phyloP scores from a whole-genome alignment of 2,329 filamentous ascomycete genomes.

The Colletotrichum tofieldiae region DNA sequence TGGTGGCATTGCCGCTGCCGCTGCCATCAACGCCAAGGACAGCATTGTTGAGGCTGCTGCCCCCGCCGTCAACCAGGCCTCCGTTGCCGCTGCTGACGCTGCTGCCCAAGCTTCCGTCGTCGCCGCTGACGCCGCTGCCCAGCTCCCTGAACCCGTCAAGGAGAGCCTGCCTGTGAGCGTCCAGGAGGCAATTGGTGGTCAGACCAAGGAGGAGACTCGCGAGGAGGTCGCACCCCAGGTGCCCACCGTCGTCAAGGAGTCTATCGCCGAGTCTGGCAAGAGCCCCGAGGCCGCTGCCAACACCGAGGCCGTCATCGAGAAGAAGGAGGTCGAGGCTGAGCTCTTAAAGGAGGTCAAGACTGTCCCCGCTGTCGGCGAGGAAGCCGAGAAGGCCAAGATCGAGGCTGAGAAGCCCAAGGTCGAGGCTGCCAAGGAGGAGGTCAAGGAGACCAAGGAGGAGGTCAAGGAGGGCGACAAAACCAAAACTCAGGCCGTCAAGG shows the following conservation, averaged over 20 bases:
- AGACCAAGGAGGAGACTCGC: slow-evolving; percentile 59
- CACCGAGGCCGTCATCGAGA: slow-evolving; percentile 79
- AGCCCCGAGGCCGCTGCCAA: slow-evolving; percentile 81
- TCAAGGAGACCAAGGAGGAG: slow-evolving; percentile 43
- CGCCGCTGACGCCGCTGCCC: slow-evolving; percentile 56
- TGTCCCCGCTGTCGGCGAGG: slow-evolving; percentile 53
- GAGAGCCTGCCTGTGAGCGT: slow-evolving; percentile 65
- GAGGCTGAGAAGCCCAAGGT: slow-evolving; percentile 45
- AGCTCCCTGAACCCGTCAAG: slow-evolving; percentile 70
- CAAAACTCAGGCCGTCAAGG: slow-evolving; percentile 43
- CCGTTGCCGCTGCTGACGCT: slow-evolving; percentile 49
- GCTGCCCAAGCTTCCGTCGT: background rate
- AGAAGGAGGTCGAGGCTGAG: slow-evolving; percentile 82
- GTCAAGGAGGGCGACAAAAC: slow-evolving; percentile 40
- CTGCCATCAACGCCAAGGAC: slow-evolving; percentile 50
- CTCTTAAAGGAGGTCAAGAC: slow-evolving; percentile 76
- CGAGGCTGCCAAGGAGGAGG: slow-evolving; percentile 46
- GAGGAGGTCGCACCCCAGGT: slow-evolving; percentile 66
- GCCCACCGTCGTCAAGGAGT: slow-evolving; percentile 71
- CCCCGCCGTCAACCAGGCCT: slow-evolving; percentile 55
- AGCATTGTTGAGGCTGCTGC: slow-evolving; percentile 54
- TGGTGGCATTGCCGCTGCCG: slow-evolving; percentile 57
- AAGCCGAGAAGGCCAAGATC: slow-evolving; percentile 45
- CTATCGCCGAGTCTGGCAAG: slow-evolving; percentile 70
- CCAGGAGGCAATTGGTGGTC: slow-evolving; percentile 62